Evolutionary conservation across 169 alveolate genomes (phyloP), one percentile per base, ranked within the genome.

Genomic region (Plasmodium reichenowi): DNA sequence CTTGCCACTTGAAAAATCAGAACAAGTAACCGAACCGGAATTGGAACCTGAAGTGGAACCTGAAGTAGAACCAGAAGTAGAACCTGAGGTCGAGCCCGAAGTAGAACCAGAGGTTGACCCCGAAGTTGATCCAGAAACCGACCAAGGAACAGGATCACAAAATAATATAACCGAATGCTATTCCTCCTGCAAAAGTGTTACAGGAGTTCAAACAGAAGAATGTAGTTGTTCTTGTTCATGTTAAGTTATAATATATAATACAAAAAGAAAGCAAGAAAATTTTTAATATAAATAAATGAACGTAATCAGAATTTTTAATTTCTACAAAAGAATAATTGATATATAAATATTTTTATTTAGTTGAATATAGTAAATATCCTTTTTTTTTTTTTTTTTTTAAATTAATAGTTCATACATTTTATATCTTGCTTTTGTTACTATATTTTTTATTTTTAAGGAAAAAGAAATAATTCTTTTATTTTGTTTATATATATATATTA

Each of bases 151-250:
- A 38, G 24, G 12, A 17, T 12, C 66, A 38, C 62, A 64, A 38
- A 58, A 78, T 66, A 64, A 32, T 13, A 29, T 50, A 66, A 38
- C 43, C 20, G 89, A 78, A 78, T 78, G 89, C 29, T 64, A n/a
- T 38, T 78, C 89, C 47, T 78, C 89, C 54, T 78, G 89, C 47
- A 64, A 78, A 45, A 78, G 78, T 78, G 78, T 48, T 22, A 78
- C 89, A 43, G 89, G 89, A 9, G 68, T 78, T n/a, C 89, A 78
- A 64, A 78, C 89, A 5, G 89, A 78, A 56, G 89, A 78, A 66
- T 78, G 89, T 58, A 78, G 78, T 48, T 78, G 89, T 60, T 78
- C 89, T 38, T 78, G 89, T 13, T 78, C 12, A 24, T 78, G 89
- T 78, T 78, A 78, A 78, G 64, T 22, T 78, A 54, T 26, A 66